A percentile compares a stretch with the other conserved stretches of the same genome.
Conservation (phyloP, 1,284 basidiomycete species). For the Trametes hirsuta region DNA sequence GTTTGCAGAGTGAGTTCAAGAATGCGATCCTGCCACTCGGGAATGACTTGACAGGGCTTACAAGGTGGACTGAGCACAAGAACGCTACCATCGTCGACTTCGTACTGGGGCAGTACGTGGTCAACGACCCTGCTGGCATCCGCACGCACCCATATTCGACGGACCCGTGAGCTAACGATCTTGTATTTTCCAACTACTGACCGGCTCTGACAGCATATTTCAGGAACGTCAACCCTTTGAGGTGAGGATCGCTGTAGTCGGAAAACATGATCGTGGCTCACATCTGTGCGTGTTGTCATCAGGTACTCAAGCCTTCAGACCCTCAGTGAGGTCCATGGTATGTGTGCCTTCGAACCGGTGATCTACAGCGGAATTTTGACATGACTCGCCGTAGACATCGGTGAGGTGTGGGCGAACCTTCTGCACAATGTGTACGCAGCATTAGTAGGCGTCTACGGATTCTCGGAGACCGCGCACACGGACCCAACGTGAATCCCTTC, state of each 20-base stretch:
- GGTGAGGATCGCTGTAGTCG: conserved; percentile 17
- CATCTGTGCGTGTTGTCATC: background rate
- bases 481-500: conserved; percentile 29
- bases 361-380: background rate
- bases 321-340: conserved; percentile 45
- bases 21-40: no score
- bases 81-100: conserved; percentile 41
- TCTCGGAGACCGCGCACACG: conserved; percentile 40
- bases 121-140: conserved; percentile 39
- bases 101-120: conserved; percentile 43
- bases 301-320: conserved; percentile 36
- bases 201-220: background rate
- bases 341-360: background rate
- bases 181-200: background rate
- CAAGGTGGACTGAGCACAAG: conserved; percentile 44
- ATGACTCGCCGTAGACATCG: conserved; percentile 38
- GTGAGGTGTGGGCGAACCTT: conserved; percentile 57
- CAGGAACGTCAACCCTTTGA: conserved; percentile 17
- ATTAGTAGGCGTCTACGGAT: conserved; percentile 48
- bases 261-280: background rate
- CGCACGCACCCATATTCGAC: conserved; percentile 47
- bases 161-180: conserved; percentile 30
- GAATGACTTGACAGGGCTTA: background rate
- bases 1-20: conserved; percentile 45
- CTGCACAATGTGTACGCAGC: conserved; percentile 55